Evolutionary conservation across 768 basidiomycete genomes (phyloP), one percentile per base, ranked within the genome.

Genomic region (Hysterangium stoloniferum): DNA sequence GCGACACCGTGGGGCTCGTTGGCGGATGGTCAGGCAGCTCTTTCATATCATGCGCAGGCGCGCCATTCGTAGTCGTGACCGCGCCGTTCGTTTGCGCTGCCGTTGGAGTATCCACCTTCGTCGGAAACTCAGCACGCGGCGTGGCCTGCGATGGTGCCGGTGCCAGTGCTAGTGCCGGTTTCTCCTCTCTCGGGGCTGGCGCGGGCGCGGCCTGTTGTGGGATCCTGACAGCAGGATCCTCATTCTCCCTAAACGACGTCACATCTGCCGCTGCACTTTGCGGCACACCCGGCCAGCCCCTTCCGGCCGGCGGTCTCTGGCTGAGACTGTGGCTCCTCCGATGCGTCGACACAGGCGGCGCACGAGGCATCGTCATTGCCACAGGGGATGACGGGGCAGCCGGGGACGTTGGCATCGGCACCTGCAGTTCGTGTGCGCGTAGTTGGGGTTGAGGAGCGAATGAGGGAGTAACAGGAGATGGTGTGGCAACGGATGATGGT

Each of bases 261-360:
- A 78, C 61, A 59, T 84, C 84, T 13, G 85, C 79, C 2, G 81
- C 84, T 33, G 78, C 85, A 3, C 84, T 84, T 56, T 72, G 73
- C 0, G 83, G 81, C 1, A 68, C 63, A 29, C 75, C 77, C 22
- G 75, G 72, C 77, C 80, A 78, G 2, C 78, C 76, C 37, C 78
- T 71, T 17, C 74, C 57, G 2, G 65, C 66, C 2, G 61, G 66
- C 9, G 86, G 88, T 17, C 86, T 68, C 61, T 89, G 85, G 57
- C 83, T 86, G 64, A 92, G 73, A 60, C 86, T 87, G 62, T 91
- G 89, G 54, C 86, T 90, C 48, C 88, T 72, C 46, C 83, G 74
- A 65, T 93, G 90, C 4, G 83, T 86, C 27, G 82, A 82, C 4
- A 82, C 84, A 6, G 84, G 79, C 2, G 89, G 88, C 1, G 84